Percentiles rank a stretch among this genome's conserved stretches.
Conservation (phyloP, 352 stramenopile genomes). For the Paralagenidium karlingii region DNA sequence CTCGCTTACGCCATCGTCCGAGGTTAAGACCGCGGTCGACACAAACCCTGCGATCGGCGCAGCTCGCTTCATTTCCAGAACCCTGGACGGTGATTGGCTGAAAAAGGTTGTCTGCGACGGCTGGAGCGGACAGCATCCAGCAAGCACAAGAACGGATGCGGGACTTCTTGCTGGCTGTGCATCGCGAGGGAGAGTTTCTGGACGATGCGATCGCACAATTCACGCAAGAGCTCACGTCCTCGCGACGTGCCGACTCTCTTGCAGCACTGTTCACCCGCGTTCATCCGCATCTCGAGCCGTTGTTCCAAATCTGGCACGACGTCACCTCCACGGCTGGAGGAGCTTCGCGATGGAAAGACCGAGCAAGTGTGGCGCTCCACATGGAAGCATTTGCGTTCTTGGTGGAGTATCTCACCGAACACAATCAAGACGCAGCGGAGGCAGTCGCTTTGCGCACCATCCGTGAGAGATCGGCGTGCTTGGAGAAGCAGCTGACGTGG, state of each 20-base stretch:
- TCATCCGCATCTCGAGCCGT: constrained; percentile 31
- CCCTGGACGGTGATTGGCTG: too few relatives aligned
- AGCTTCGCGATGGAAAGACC: constrained; percentile 32
- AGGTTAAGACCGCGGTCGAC: constrained; percentile 74
- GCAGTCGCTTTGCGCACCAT: constrained; percentile 46
- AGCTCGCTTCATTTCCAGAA: too few relatives aligned
- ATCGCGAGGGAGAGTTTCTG: too few relatives aligned
- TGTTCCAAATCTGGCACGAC: constrained; percentile 58
- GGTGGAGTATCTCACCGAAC: constrained; percentile 3
- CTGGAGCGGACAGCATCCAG: too few relatives aligned
- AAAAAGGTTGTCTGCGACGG: too few relatives aligned
- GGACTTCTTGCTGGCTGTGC: too few relatives aligned
- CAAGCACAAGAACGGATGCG: too few relatives aligned
- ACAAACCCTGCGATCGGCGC: constrained; percentile 58
- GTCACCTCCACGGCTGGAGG: constrained; percentile 15
- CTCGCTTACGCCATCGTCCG: constrained; percentile 54
- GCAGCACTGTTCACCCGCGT: too few relatives aligned
- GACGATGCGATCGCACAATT: too few relatives aligned
- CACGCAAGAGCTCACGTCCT: too few relatives aligned
- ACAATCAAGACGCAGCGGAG: constrained; percentile 25
- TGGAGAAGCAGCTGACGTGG: constrained; percentile 72
- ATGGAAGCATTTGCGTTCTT: constrained; percentile 44
- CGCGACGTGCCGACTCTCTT: too few relatives aligned
- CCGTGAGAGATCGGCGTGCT: constrained; percentile 40
- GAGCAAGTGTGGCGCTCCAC: constrained; percentile 55